Conservation (phyloP, 1,284 basidiomycete species). For the Ustilago crameri region DNA sequence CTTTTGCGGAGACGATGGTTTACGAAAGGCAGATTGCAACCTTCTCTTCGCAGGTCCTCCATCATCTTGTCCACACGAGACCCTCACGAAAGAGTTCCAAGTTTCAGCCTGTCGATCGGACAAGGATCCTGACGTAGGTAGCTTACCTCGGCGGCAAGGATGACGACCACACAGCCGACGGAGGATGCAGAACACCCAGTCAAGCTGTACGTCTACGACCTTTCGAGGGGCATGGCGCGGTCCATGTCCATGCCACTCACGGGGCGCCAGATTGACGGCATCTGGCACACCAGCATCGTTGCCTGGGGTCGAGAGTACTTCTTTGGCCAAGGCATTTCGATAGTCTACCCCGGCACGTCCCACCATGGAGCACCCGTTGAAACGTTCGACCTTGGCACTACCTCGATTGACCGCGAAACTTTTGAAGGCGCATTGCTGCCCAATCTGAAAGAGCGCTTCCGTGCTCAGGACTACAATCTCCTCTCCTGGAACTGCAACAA, state of each 20-base stretch:
- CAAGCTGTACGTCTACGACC: constrained; percentile 87
- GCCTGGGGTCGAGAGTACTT: constrained; percentile 85
- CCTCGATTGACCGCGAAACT: constrained; percentile 82
- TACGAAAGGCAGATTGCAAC: no score
- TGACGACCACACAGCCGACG: constrained; percentile 5
- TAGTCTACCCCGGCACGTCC: constrained; percentile 69
- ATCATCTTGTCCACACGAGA: no score
- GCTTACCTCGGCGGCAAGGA: background rate
- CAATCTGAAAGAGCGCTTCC: constrained; percentile 81
- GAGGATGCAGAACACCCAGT: constrained; percentile 30
- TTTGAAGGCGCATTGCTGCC: constrained; percentile 80
- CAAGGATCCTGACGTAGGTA: no score
- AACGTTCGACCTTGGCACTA: constrained; percentile 82
- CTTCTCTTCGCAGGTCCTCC: no score
- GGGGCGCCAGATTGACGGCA: constrained; percentile 71
- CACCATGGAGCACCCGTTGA: constrained; percentile 80
- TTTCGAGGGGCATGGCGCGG: constrained; percentile 83
- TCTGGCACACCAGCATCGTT: constrained; percentile 83
- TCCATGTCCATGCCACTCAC: constrained; percentile 80
- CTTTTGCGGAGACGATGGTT: no score
- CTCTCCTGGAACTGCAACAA: constrained; percentile 72
- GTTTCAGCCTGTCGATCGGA: no score
- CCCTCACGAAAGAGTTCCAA: no score
- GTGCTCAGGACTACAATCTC: constrained; percentile 81
- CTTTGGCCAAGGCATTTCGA: constrained; percentile 85